Percentiles rank a stretch among this genome's conserved stretches.
These are phyloP conservation scores for Cornus florida DNA, from an alignment of 148 eudicot species.

Conservation along the genomic window DNA sequence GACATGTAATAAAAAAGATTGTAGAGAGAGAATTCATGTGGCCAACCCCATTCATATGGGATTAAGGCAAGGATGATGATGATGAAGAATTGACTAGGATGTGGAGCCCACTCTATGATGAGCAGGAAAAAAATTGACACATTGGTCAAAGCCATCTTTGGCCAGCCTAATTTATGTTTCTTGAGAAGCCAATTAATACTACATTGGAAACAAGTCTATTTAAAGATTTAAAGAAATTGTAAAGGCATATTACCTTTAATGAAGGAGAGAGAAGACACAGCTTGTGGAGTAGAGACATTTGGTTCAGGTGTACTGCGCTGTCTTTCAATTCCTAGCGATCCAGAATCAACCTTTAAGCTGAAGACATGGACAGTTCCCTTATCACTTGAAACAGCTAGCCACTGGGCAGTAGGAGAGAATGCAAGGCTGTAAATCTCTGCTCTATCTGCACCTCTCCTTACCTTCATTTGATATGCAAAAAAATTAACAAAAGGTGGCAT, in stretches of 20 bases:
- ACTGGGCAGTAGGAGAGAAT: slow-evolving; percentile 61
- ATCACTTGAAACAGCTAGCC: slow-evolving; percentile 77
- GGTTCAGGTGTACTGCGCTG: slow-evolving; percentile 37
- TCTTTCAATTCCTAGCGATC: slow-evolving; percentile 32
- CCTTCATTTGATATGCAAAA: slow-evolving; percentile 30
- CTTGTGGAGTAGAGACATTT: slow-evolving; percentile 36
- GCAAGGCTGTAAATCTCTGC: slow-evolving; percentile 75
- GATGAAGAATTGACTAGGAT: background rate
- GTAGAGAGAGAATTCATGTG: no score
- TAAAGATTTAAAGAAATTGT: background rate
- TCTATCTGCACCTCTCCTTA: slow-evolving; percentile 72
- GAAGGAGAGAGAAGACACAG: slow-evolving; percentile 59
- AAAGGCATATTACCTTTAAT: slow-evolving; percentile 49
- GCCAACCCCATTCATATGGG: no score
- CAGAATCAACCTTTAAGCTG: slow-evolving; percentile 62
- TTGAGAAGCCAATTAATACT: background rate
- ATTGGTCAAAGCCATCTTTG: background rate
- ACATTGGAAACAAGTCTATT: background rate
- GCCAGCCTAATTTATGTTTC: slow-evolving; percentile 1
- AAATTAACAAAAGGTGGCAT: background rate
- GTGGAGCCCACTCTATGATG: background rate
- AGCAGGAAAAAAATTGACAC: background rate
- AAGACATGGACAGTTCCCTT: slow-evolving; percentile 79
- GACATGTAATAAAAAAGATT: no score
- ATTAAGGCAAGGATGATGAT: no score